Conservation (phyloP, 2,329 filamentous ascomycete genomes). For the Nemania diffusa region DNA sequence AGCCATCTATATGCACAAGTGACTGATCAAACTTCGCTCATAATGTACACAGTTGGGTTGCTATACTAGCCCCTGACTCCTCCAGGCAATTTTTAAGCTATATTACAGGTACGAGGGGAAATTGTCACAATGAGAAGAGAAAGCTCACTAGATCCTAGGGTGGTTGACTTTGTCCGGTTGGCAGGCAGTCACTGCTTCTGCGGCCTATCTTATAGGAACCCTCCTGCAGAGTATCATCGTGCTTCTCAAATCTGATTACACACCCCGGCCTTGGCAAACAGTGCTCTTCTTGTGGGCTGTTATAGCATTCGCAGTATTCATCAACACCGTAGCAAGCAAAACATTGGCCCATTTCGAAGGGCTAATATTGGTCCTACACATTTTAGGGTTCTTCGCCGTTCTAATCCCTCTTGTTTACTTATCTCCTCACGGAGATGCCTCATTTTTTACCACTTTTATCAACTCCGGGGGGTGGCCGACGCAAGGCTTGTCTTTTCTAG, state of each 20-base stretch:
- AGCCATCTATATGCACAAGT: not conserved
- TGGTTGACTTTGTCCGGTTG: constrained; percentile 44
- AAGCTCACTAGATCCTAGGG: constrained; percentile 5
- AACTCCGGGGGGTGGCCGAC: constrained; percentile 61
- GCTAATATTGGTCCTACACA: constrained; percentile 53
- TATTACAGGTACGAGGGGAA: constrained; percentile 25
- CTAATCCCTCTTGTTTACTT: constrained; percentile 50
- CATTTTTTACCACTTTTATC: constrained; percentile 59
- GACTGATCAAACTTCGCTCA: not conserved
- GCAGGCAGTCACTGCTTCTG: constrained; percentile 39
- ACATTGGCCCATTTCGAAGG: constrained; percentile 52
- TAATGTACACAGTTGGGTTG: constrained; percentile 42
- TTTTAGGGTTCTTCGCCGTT: constrained; percentile 46
- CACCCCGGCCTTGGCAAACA: not conserved
- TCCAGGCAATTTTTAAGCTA: constrained; percentile 42
- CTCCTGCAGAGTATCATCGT: constrained; percentile 42
- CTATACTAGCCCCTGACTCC: constrained; percentile 41
- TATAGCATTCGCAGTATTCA: constrained; percentile 14
- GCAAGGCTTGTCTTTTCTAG: constrained; percentile 50
- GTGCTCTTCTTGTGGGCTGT: constrained; percentile 17
- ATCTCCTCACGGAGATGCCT: constrained; percentile 48
- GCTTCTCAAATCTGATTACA: constrained; percentile 9
- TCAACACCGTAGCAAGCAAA: constrained; percentile 1
- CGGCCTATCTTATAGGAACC: constrained; percentile 36
- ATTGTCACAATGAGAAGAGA: too few relatives aligned